A percentile compares a stretch with the other conserved stretches of the same genome.
Evolutionary conservation across 1,284 basidiomycete genomes (phyloP).

Genomic region (Mrakiaceae sp.): DNA sequence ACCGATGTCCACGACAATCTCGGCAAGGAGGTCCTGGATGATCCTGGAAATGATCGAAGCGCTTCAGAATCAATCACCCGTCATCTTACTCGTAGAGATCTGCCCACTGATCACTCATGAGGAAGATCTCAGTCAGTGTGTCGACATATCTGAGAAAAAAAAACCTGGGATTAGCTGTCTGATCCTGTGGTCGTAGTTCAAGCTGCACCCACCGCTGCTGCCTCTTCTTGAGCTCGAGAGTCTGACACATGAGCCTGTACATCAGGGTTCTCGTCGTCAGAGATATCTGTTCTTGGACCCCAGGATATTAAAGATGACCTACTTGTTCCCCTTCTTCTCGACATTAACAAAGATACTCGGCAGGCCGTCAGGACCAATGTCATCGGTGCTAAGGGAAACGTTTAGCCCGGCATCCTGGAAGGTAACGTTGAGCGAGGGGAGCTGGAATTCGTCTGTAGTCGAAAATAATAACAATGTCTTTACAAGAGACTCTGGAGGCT

Average conservation of each 20-base stretch:
- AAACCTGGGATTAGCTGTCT: too few relatives aligned
- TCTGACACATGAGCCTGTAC: constrained; percentile 47
- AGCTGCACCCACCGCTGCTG: background rate
- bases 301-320: constrained; percentile 24
- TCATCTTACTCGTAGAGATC: background rate
- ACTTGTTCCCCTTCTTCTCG: constrained; percentile 52
- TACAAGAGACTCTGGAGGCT: background rate
- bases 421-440: constrained; percentile 49
- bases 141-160: constrained; percentile 33
- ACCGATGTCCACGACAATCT: constrained; percentile 53
- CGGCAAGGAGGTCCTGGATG: constrained; percentile 54
- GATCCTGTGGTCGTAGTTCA: background rate
- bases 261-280: too few relatives aligned
- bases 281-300: too few relatives aligned
- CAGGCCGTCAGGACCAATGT: constrained; percentile 47
- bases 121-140: constrained; percentile 65
- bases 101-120: constrained; percentile 60
- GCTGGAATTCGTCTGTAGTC: constrained; percentile 43
- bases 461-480: background rate
- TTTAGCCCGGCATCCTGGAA: constrained; percentile 59
- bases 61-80: background rate
- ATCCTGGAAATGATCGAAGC: constrained; percentile 41
- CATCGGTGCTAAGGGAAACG: constrained; percentile 54
- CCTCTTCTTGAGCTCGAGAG: constrained; percentile 49
- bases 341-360: constrained; percentile 61